A percentile compares a stretch with the other conserved stretches of the same genome.
phyloP scores from a whole-genome alignment of 1,139 yeast species.

The Candida mesenterica region DNA sequence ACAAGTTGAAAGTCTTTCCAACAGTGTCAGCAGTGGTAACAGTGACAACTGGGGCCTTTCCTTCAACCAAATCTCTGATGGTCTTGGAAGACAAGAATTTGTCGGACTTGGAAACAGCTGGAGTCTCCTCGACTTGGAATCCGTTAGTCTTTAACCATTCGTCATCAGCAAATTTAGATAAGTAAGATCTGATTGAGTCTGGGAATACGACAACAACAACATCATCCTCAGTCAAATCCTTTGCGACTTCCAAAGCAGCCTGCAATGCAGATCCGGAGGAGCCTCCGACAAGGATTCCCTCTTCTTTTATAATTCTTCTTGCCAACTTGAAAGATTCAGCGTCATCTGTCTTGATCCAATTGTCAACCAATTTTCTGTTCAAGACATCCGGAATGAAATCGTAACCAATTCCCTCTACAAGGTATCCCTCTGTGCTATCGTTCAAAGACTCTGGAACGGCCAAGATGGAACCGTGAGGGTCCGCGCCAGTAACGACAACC shows the following conservation, averaged over 20 bases:
- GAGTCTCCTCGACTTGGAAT: conserved; percentile 52
- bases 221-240: conserved; percentile 71
- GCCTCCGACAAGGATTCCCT: conserved; percentile 87
- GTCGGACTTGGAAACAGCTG: conserved; percentile 47
- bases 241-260: conserved; percentile 72
- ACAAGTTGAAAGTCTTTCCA: conserved; percentile 64
- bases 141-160: conserved; percentile 89
- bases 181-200: conserved; percentile 82
- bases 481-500: conserved; percentile 72
- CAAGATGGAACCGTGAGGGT: conserved; percentile 83
- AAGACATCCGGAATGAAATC: conserved; percentile 86
- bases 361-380: conserved; percentile 63
- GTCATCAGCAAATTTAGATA: conserved; percentile 86
- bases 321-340: conserved; percentile 78
- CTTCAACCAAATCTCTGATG: conserved; percentile 62
- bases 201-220: conserved; percentile 82
- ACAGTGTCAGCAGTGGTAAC: conserved; percentile 64
- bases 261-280: conserved; percentile 84
- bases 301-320: conserved; percentile 79
- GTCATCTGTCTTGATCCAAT: conserved; percentile 88
- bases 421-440: conserved; percentile 56
- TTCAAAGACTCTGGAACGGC: conserved; percentile 81
- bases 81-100: conserved; percentile 49
- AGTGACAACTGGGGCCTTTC: conserved; percentile 77
- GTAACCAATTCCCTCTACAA: conserved; percentile 91